Evolutionary conservation across 345 rosid genomes (phyloP).

Genomic region (Orychophragmus violaceus): DNA sequence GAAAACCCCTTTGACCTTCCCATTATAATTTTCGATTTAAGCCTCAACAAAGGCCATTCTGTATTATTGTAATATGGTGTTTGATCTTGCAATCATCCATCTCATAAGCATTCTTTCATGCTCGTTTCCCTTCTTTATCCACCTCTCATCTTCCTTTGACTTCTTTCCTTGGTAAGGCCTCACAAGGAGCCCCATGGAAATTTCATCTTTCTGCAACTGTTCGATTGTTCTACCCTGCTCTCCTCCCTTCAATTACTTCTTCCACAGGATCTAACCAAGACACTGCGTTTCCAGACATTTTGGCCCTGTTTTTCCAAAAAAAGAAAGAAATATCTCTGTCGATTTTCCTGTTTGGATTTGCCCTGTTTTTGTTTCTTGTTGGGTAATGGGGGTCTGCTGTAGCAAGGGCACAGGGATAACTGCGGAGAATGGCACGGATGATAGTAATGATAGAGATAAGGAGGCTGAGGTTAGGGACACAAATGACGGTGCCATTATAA

Average conservation of each 20-base stretch:
- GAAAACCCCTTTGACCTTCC: slow-evolving; percentile 15
- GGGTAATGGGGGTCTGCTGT: slow-evolving; percentile 81
- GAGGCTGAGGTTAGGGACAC: slow-evolving; percentile 32
- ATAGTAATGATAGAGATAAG: slow-evolving; percentile 21
- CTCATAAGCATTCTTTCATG: slow-evolving; percentile 12
- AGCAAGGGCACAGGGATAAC: slow-evolving; percentile 36
- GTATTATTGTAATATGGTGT: slow-evolving; percentile 3
- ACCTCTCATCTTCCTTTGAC: slow-evolving; percentile 9
- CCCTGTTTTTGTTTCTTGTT: slow-evolving; percentile 11
- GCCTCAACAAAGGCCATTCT: slow-evolving; percentile 10
- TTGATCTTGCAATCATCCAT: slow-evolving; percentile 9
- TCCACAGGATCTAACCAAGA: background rate
- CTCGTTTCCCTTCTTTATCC: slow-evolving; percentile 11
- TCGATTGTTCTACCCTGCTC: slow-evolving; percentile 3
- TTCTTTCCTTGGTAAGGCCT: background rate
- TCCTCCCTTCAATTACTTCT: slow-evolving; percentile 3
- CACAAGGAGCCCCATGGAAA: slow-evolving; percentile 11
- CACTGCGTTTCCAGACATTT: background rate
- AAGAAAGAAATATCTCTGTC: background rate
- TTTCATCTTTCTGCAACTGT: background rate
- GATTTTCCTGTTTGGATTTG: background rate
- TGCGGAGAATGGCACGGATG: slow-evolving; percentile 29
- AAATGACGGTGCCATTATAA: slow-evolving; percentile 56
- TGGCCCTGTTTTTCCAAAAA: background rate
- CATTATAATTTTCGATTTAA: slow-evolving; percentile 3